Conservation (phyloP, 495 filamentous ascomycete species). For the Tuber melanosporum region DNA sequence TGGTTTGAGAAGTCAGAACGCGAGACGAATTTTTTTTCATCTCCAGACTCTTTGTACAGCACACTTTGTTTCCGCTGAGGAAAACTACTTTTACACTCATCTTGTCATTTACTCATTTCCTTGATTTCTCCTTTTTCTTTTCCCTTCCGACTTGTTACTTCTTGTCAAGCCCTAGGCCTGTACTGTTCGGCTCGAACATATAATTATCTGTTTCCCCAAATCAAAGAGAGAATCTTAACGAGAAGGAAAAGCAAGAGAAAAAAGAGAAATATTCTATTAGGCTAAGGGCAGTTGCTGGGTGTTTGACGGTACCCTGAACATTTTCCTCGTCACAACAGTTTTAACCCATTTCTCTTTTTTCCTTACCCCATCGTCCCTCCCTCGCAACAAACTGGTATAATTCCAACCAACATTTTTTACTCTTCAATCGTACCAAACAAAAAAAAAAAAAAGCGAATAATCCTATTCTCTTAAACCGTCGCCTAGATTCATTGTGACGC, state of each 20-base stretch:
- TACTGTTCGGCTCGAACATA: conserved; percentile 2
- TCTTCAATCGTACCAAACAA: conserved; percentile 31
- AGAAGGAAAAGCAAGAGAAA: conserved; percentile 23
- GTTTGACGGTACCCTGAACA: conserved; percentile 4
- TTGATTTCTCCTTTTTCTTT: neutral
- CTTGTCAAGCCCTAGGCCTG: conserved; percentile 2
- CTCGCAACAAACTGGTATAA: conserved; percentile 37
- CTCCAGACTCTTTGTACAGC: conserved; percentile 5
- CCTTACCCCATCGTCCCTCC: conserved; percentile 23
- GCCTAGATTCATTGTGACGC: conserved; percentile 35
- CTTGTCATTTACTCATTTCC: neutral
- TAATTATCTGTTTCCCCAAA: conserved; percentile 36
- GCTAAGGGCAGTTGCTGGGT: conserved; percentile 9
- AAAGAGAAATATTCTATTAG: conserved; percentile 34
- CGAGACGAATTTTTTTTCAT: conserved; percentile 3
- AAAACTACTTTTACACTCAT: conserved; percentile 1
- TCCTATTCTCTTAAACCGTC: conserved; percentile 35
- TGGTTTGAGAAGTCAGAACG: conserved; percentile 1
- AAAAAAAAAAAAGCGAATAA: conserved; percentile 36
- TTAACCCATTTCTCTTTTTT: conserved; percentile 23
- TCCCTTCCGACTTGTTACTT: neutral
- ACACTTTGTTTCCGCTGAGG: conserved; percentile 5
- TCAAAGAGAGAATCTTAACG: conserved; percentile 38
- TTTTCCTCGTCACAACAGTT: conserved; percentile 25
- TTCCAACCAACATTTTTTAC: conserved; percentile 35